Evolutionary conservation across 805 yeast species (phyloP).

Genomic region (Nakazawaea ernobii): DNA sequence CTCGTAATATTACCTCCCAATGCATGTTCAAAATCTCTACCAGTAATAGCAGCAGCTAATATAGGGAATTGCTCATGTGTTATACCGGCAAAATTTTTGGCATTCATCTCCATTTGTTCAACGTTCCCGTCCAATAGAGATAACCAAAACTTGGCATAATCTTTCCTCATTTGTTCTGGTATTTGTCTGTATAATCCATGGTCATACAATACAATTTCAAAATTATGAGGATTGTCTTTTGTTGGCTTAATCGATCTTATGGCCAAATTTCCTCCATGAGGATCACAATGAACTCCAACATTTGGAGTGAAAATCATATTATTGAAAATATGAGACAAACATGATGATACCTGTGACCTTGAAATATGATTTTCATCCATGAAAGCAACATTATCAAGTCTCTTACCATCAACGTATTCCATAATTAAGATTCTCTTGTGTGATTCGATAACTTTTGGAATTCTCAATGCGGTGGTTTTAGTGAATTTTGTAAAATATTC

Average conservation of each 20-base stretch:
- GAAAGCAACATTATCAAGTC: constrained; percentile 72
- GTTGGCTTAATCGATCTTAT: constrained; percentile 43
- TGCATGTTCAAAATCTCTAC: constrained; percentile 80
- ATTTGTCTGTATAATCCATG: constrained; percentile 92
- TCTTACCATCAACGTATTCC: constrained; percentile 80
- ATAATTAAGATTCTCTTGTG: constrained; percentile 69
- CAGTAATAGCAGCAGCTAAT: constrained; percentile 92
- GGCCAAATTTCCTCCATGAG: constrained; percentile 96
- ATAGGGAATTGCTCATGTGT: constrained; percentile 72
- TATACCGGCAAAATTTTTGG: constrained; percentile 74
- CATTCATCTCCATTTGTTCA: constrained; percentile 63
- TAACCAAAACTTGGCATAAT: constrained; percentile 90
- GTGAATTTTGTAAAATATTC: constrained; percentile 55
- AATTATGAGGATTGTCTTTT: constrained; percentile 50
- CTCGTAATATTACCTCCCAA: constrained; percentile 55
- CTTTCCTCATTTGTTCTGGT: constrained; percentile 66
- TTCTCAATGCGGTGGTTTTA: constrained; percentile 64
- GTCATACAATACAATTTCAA: constrained; percentile 88
- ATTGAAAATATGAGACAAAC: constrained; percentile 87
- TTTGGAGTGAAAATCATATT: constrained; percentile 93
- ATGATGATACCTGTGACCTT: constrained; percentile 72
- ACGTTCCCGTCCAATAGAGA: constrained; percentile 72
- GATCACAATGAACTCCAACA: constrained; percentile 94
- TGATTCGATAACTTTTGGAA: constrained; percentile 70
- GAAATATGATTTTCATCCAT: constrained; percentile 60